Evolutionary conservation across 257 asterid species (phyloP).

Genomic region (Haberlea rhodopensis): DNA sequence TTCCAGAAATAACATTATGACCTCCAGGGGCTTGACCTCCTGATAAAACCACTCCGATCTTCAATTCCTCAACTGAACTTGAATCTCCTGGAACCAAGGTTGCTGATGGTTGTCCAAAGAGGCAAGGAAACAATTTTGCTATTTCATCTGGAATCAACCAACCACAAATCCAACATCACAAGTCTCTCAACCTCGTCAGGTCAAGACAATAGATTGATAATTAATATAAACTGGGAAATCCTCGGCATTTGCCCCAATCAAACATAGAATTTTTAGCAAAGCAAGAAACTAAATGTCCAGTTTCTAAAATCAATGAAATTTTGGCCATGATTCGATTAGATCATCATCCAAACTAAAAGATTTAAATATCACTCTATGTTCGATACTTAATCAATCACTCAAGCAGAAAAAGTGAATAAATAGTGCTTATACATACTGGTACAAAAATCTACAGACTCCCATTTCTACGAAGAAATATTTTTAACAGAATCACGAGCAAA

Average conservation of each 20-base stretch:
- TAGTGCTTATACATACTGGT: background rate
- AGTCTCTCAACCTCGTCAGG: background rate
- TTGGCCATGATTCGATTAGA: background rate
- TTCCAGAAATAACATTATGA: conserved; percentile 76
- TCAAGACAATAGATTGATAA: conserved; percentile 6
- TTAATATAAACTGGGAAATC: background rate
- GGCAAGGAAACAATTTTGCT: conserved; percentile 56
- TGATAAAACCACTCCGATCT: conserved; percentile 73
- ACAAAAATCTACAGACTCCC: background rate
- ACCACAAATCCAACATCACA: conserved; percentile 6
- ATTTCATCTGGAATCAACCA: conserved; percentile 54
- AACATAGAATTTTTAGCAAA: background rate
- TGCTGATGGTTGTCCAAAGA: conserved; percentile 72
- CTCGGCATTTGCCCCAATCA: background rate
- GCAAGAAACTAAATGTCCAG: background rate
- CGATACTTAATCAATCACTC: background rate
- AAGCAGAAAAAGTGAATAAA: background rate
- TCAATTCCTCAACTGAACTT: conserved; percentile 38
- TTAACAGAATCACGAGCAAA: background rate
- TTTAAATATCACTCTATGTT: background rate
- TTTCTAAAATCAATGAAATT: background rate
- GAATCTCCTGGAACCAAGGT: conserved; percentile 45
- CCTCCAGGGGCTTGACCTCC: conserved; percentile 95
- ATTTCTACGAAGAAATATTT: background rate
- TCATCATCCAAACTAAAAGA: background rate